Evolutionary conservation across 2,329 filamentous ascomycete species (phyloP).

Genomic region (Xylariaceae sp.): DNA sequence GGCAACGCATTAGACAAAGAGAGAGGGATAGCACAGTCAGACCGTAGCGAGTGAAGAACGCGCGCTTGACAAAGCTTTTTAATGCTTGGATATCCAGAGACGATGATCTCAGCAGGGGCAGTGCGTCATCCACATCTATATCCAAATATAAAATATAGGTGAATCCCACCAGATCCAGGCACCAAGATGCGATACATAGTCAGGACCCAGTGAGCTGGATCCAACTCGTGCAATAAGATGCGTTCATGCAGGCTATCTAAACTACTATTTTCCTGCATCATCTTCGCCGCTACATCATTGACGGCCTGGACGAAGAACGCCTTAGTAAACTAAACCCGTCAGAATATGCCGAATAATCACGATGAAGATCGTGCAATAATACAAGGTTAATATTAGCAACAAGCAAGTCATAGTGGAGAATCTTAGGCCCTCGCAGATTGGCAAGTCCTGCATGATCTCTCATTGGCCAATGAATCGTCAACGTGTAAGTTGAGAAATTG

Average conservation of each 20-base stretch:
- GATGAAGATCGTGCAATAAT: background rate
- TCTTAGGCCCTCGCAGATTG: slow-evolving; percentile 1
- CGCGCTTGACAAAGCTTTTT: background rate
- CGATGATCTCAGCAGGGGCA: slow-evolving; percentile 5
- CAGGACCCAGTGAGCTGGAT: background rate
- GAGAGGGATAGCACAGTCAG: background rate
- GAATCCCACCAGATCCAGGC: background rate
- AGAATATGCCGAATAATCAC: background rate
- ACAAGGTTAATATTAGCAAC: no score
- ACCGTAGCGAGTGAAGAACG: background rate
- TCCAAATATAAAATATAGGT: background rate
- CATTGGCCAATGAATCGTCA: slow-evolving; percentile 28
- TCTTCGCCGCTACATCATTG: background rate
- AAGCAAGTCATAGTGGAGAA: background rate
- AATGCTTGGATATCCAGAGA: background rate
- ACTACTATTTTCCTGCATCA: background rate
- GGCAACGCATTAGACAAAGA: background rate
- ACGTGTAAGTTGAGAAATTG: slow-evolving; percentile 17
- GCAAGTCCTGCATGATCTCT: background rate
- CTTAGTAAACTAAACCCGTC: no score
- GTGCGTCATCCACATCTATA: background rate
- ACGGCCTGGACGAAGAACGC: no score
- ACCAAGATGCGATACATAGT: background rate
- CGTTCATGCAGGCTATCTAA: background rate
- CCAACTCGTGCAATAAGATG: background rate